phyloP scores from a whole-genome alignment of 805 yeast species.

The Metschnikowia matae region DNA sequence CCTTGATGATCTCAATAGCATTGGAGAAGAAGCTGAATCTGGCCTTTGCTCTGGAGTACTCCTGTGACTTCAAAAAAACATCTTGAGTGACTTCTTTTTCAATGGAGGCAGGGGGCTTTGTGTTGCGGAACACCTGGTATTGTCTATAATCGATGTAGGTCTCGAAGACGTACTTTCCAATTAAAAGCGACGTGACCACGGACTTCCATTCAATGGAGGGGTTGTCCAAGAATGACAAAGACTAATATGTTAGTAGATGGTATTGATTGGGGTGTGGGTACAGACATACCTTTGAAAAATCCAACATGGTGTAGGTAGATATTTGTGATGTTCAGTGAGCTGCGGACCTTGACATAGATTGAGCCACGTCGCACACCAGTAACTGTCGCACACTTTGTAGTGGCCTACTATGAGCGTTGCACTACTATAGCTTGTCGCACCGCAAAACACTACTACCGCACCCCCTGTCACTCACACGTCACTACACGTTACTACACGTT shows the following conservation, averaged over 20 bases:
- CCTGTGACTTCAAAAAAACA: constrained; percentile 72
- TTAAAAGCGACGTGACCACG: constrained; percentile 67
- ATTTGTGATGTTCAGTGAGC: not conserved
- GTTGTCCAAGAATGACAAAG: constrained; percentile 55
- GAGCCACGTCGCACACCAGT: constrained; percentile 3
- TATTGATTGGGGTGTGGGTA: not conserved
- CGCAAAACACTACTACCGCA: too few species aligned
- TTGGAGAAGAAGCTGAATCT: constrained; percentile 58
- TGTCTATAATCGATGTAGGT: constrained; percentile 74
- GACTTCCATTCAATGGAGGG: constrained; percentile 78
- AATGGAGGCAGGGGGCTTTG: constrained; percentile 62
- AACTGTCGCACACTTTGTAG: too few species aligned
- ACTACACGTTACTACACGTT: too few species aligned
- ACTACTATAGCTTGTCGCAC: not conserved
- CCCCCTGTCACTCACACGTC: too few species aligned
- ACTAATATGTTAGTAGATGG: constrained; percentile 25
- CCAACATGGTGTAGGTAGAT: constrained; percentile 9
- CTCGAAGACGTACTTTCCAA: constrained; percentile 73
- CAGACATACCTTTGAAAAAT: constrained; percentile 16
- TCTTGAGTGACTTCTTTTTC: constrained; percentile 64
- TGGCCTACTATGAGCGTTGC: too few species aligned
- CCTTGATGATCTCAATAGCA: constrained; percentile 49
- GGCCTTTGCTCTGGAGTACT: constrained; percentile 76
- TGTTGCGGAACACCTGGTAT: constrained; percentile 55
- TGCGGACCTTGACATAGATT: not conserved